Percentiles rank a stretch among this genome's conserved stretches.
These are phyloP conservation scores for Candida caryicola DNA, from an alignment of 805 yeast genomes.

Conservation along the genomic window DNA sequence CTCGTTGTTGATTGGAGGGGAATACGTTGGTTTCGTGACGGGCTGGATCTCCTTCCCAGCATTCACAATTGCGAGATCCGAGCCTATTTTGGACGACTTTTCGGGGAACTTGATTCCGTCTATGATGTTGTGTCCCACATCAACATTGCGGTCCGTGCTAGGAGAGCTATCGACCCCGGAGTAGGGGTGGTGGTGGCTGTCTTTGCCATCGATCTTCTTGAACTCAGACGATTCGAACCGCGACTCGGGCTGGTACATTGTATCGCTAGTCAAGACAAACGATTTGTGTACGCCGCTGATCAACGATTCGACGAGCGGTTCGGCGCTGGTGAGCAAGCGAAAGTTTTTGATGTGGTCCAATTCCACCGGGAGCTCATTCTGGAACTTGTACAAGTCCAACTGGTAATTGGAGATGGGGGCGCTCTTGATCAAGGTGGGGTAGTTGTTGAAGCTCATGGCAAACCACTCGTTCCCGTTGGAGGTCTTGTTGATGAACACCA, in stretches of 20 bases:
- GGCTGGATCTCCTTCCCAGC: neutral
- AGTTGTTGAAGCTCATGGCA: slow-evolving; percentile 75
- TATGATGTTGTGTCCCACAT: slow-evolving; percentile 27
- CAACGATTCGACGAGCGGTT: slow-evolving; percentile 22
- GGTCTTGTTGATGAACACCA: slow-evolving; percentile 65
- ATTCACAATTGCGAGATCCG: slow-evolving; percentile 9
- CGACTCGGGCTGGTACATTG: slow-evolving; percentile 37
- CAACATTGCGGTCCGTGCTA: neutral
- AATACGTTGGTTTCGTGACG: neutral
- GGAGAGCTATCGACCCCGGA: neutral
- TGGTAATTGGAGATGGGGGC: slow-evolving; percentile 75
- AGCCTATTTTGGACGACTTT: slow-evolving; percentile 3
- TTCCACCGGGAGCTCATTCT: slow-evolving; percentile 16
- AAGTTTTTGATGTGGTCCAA: slow-evolving; percentile 18
- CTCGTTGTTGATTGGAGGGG: neutral
- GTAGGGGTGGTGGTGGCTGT: neutral
- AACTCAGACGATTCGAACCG: slow-evolving; percentile 19
- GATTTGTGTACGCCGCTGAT: slow-evolving; percentile 38
- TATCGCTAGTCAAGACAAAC: slow-evolving; percentile 25
- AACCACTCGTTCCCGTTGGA: slow-evolving; percentile 72
- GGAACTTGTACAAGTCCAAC: slow-evolving; percentile 26
- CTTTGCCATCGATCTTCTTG: slow-evolving; percentile 16
- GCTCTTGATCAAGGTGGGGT: slow-evolving; percentile 76
- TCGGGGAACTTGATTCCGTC: slow-evolving; percentile 37
- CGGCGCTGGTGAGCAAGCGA: slow-evolving; percentile 13